Evolutionary conservation across 225 moss, liverwort and hornwort genomes (phyloP), one percentile per base, ranked within the genome.

Genomic region (Bryoerythrophyllum caledonicum): DNA sequence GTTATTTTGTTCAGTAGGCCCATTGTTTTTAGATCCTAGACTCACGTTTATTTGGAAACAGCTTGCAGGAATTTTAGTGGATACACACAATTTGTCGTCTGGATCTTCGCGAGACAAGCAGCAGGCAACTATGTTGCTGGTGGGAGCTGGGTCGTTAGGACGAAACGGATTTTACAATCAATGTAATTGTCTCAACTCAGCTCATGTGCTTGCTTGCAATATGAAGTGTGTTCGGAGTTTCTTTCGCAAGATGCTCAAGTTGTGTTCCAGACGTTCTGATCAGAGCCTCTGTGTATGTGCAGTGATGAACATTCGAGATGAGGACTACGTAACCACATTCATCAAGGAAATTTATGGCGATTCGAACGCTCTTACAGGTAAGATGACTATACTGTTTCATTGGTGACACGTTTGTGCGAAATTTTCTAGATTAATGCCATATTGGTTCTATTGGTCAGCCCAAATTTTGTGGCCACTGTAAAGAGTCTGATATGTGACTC

Each of bases 51-150:
- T 25, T 73, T 7, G 69, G 38, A 32, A 71, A 37, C 71, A 87
- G 87, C 84, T 87, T 71, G 87, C 87, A 77, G 87, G 87, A 34
- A 87, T 87, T 71, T 71, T 87, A 6, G 46, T 84, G 70, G 87
- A 87, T 71, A 87, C 84, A 2, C 59, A 71, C 0, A 87, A 87
- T 58, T 71, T 87, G 21, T 49, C 67, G 7, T 63, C 76, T 30
- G 82, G 79, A 26, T 84, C 77, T 0, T 11, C 67, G 14, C 77
- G 84, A 72, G 87, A 87, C 77, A 79, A 80, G 59, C 81, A 78
- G 32, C 76, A 79, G 77, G 87, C 87, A 28, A 87, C 82, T 44
- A 32, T 63, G 37, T 40, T 84, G 77, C 82, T 87, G 13, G 84
- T 87, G 54, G 87, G 87, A 68, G 82, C 87, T 64, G 82, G 87